Evolutionary conservation across 768 basidiomycete species (phyloP).

Genomic region (Daedalea quercina): DNA sequence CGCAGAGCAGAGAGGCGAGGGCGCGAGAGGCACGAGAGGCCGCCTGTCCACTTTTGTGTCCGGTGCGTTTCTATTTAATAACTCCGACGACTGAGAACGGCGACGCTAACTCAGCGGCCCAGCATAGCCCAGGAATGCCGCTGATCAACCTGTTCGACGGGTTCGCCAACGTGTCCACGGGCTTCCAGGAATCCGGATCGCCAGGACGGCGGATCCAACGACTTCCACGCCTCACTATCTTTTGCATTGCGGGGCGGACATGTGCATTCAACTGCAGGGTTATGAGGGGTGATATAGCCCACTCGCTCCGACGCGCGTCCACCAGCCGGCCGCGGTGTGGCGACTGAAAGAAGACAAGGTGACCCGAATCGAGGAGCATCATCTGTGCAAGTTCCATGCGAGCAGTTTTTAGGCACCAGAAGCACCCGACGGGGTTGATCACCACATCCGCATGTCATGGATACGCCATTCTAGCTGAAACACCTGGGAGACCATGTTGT

Average conservation of each 20-base stretch:
- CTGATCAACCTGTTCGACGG: background rate
- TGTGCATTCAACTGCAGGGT: no score
- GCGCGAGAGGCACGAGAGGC: conserved; percentile 1
- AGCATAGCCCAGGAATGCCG: conserved; percentile 1
- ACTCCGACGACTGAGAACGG: conserved; percentile 18
- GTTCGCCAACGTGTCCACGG: background rate
- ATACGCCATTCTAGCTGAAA: background rate
- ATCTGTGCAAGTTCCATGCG: background rate
- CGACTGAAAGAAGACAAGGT: background rate
- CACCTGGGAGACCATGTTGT: background rate
- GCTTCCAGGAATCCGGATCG: background rate
- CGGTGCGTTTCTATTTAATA: conserved; percentile 7
- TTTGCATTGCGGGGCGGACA: no score
- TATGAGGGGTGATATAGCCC: no score
- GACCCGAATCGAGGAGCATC: background rate
- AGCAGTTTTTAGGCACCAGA: background rate
- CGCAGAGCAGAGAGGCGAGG: conserved; percentile 2
- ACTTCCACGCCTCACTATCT: no score
- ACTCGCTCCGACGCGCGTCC: background rate
- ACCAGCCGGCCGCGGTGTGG: background rate
- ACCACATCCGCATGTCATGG: background rate
- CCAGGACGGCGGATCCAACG: background rate
- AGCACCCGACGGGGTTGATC: background rate
- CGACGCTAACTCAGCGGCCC: conserved; percentile 19
- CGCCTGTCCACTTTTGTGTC: conserved; percentile 10